These are phyloP conservation scores for Coemansia nantahalensis DNA, from an alignment of 192 early-diverging fungal genomes.

Conservation along the genomic window DNA sequence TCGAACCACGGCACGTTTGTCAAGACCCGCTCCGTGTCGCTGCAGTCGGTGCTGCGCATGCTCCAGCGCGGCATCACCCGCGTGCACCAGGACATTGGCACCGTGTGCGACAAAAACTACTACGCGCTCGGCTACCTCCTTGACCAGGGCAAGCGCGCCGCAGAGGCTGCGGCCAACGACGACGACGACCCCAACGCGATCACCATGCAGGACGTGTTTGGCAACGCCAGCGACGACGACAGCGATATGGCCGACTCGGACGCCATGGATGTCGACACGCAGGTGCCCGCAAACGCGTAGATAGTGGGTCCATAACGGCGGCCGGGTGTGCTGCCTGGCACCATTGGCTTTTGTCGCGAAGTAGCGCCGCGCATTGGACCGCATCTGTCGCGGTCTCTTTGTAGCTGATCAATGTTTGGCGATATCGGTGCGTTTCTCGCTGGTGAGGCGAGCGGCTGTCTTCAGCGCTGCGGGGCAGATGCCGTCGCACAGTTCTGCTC, in stretches of 20 bases:
- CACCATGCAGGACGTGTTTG: constrained; percentile 34
- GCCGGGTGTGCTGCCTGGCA: too few species aligned
- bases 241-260: too few species aligned
- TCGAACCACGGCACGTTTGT: constrained; percentile 75
- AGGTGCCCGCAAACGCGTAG: constrained; percentile 6
- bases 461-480: too few species aligned
- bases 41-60: constrained; percentile 73
- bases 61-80: constrained; percentile 71
- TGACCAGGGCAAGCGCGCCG: constrained; percentile 35
- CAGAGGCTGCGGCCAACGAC: constrained; percentile 20
- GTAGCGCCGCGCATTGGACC: too few species aligned
- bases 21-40: constrained; percentile 60
- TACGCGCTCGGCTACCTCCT: constrained; percentile 43
- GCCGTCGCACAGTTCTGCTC: too few species aligned
- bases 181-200: constrained; percentile 8
- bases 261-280: constrained; percentile 26
- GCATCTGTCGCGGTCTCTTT: too few species aligned
- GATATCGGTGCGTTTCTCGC: not conserved
- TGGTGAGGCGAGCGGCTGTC: too few species aligned
- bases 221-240: constrained; percentile 22
- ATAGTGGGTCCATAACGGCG: too few species aligned
- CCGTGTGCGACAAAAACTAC: constrained; percentile 48
- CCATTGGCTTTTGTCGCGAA: too few species aligned
- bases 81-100: constrained; percentile 52
- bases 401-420: not conserved